Percentiles rank a stretch among this genome's conserved stretches.
phyloP scores from a whole-genome alignment of 2,329 filamentous ascomycete genomes.

The Scedosporium dehoogii region DNA sequence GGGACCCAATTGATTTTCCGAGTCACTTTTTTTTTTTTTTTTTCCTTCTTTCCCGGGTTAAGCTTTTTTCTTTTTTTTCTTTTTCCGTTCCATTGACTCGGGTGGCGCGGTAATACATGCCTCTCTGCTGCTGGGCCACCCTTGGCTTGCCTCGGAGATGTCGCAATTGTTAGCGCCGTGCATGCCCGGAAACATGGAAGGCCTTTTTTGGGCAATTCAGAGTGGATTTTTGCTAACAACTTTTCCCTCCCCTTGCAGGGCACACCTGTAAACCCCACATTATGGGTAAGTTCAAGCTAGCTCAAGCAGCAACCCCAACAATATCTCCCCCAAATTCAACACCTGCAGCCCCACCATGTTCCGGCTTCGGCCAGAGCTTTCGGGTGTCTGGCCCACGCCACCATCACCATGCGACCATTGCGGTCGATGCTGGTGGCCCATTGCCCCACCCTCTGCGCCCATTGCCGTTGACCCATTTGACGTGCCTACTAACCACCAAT shows the following conservation, averaged over 20 bases:
- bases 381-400: conserved; percentile 16
- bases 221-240: conserved; percentile 22
- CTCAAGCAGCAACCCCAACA: conserved; percentile 9
- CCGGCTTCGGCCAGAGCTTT: conserved; percentile 35
- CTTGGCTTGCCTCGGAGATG: not conserved
- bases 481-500: conserved; percentile 4
- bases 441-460: not conserved
- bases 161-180: not conserved
- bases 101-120: not conserved
- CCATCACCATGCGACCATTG: not conserved
- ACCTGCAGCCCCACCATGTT: conserved; percentile 6
- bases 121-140: not conserved
- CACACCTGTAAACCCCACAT: conserved; percentile 62
- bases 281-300: conserved; percentile 36
- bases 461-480: not conserved
- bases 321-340: conserved; percentile 6
- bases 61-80: not conserved
- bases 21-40: not conserved
- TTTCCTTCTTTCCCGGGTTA: not conserved
- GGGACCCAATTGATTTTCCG: no score
- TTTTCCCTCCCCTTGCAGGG: conserved; percentile 36
- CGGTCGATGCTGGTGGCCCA: not conserved
- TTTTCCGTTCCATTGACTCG: not conserved
- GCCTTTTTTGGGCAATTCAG: not conserved
- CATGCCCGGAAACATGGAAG: conserved; percentile 3